Conservation (phyloP, 306 rosid species). For the Mucuna pruriens region DNA sequence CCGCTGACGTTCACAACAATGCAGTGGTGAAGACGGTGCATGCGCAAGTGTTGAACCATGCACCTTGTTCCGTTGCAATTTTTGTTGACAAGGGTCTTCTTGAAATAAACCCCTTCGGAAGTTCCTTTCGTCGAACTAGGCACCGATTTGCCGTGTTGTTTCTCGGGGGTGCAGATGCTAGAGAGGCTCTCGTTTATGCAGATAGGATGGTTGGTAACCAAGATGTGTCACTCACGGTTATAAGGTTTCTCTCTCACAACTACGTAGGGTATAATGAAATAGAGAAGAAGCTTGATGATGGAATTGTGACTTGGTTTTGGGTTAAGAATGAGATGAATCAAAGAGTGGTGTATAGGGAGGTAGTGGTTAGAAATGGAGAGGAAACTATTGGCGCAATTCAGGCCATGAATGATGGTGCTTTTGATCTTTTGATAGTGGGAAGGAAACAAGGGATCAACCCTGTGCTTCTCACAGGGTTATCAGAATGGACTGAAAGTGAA, state of each 20-base stretch:
- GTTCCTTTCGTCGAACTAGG: neutral
- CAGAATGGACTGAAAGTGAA: slow-evolving; percentile 64
- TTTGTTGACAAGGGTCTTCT: slow-evolving; percentile 62
- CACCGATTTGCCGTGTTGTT: slow-evolving; percentile 51
- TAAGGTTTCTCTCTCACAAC: slow-evolving; percentile 61
- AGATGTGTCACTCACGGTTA: slow-evolving; percentile 51
- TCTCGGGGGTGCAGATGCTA: slow-evolving; percentile 76
- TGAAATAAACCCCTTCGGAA: neutral
- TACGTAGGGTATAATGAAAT: slow-evolving; percentile 55
- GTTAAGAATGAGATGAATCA: slow-evolving; percentile 73
- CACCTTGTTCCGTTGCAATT: slow-evolving; percentile 87
- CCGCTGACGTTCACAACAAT: neutral
- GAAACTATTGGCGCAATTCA: slow-evolving; percentile 65
- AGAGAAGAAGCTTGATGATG: slow-evolving; percentile 93
- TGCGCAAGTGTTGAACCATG: slow-evolving; percentile 49
- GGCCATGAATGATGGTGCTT: slow-evolving; percentile 49
- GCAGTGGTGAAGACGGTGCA: neutral
- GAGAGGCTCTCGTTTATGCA: slow-evolving; percentile 82
- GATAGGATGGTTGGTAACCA: slow-evolving; percentile 55
- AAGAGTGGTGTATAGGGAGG: slow-evolving; percentile 65
- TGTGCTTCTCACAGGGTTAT: slow-evolving; percentile 55
- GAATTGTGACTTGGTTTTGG: slow-evolving; percentile 84
- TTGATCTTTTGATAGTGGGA: slow-evolving; percentile 76
- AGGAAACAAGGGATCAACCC: slow-evolving; percentile 83
- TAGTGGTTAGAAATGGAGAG: slow-evolving; percentile 68